A percentile compares a stretch with the other conserved stretches of the same genome.
phyloP scores from a whole-genome alignment of 1,139 yeast species.

The Suhomyces anneliseae region DNA sequence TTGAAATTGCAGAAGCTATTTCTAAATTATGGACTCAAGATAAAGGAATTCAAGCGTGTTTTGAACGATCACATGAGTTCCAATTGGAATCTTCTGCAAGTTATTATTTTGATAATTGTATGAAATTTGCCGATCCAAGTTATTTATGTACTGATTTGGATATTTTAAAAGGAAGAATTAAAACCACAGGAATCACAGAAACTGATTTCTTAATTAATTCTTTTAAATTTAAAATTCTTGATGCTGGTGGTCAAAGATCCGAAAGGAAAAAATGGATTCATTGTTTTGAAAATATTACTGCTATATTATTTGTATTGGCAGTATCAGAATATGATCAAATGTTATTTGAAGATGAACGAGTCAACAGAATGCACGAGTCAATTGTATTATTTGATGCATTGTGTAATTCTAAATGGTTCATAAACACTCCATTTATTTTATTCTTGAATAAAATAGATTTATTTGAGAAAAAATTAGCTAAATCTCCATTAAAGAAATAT shows the following conservation, averaged over 20 bases:
- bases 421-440: constrained; percentile 81
- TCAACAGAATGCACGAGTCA: constrained; percentile 90
- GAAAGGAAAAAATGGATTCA: constrained; percentile 97
- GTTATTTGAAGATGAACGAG: constrained; percentile 85
- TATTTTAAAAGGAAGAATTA: constrained; percentile 85
- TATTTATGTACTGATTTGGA: constrained; percentile 80
- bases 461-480: constrained; percentile 65
- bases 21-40: constrained; percentile 66
- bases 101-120: constrained; percentile 72
- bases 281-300: constrained; percentile 89
- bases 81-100: constrained; percentile 80
- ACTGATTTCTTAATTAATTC: constrained; percentile 72
- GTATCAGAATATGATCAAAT: constrained; percentile 91
- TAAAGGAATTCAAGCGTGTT: constrained; percentile 63
- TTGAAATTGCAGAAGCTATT: constrained; percentile 65
- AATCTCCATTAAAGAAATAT: constrained; percentile 63
- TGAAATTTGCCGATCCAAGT: constrained; percentile 58
- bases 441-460: constrained; percentile 88
- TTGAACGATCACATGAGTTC: constrained; percentile 66
- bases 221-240: constrained; percentile 72
- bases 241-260: constrained; percentile 96
- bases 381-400: constrained; percentile 79
- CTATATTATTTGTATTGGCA: constrained; percentile 88
- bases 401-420: constrained; percentile 85
- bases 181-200: constrained; percentile 94